Conservation (phyloP, 345 rosid genomes). For the Camelina sativa region DNA sequence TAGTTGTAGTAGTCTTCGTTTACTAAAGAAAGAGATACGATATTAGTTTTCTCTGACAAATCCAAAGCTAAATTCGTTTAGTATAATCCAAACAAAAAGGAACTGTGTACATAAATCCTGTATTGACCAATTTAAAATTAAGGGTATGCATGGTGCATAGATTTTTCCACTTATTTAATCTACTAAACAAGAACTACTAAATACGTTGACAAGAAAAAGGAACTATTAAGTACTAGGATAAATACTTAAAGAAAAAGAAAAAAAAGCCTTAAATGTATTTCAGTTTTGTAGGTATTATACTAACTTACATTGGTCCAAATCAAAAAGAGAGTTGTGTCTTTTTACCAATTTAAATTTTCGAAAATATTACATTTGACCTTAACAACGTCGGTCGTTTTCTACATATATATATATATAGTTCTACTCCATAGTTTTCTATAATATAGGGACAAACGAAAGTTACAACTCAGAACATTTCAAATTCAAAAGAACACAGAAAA, state of each 20-base stretch:
- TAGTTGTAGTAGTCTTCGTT: not conserved
- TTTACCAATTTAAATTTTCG: not conserved
- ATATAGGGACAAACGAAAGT: not conserved
- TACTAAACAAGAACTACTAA: not conserved
- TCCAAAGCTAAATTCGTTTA: not conserved
- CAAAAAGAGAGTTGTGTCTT: not conserved
- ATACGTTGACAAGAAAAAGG: not conserved
- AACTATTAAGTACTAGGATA: not conserved
- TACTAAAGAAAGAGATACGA: not conserved
- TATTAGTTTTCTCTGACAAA: not conserved
- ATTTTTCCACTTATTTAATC: not conserved
- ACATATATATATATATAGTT: conserved; percentile 24
- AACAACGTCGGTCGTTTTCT: conserved; percentile 24
- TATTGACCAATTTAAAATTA: not conserved
- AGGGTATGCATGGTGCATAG: not conserved
- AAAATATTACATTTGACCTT: conserved; percentile 14
- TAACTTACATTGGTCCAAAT: conserved; percentile 12
- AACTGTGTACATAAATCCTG: not conserved
- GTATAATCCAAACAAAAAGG: not conserved
- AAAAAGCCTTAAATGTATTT: not conserved
- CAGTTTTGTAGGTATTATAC: not conserved
- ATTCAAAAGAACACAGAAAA: not conserved
- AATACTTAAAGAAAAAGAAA: not conserved
- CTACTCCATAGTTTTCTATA: not conserved
- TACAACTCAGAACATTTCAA: conserved; percentile 10